Percentiles rank a stretch among this genome's conserved stretches.
phyloP scores from a whole-genome alignment of 106 monocot genomes.

The Narthecium ossifragum region DNA sequence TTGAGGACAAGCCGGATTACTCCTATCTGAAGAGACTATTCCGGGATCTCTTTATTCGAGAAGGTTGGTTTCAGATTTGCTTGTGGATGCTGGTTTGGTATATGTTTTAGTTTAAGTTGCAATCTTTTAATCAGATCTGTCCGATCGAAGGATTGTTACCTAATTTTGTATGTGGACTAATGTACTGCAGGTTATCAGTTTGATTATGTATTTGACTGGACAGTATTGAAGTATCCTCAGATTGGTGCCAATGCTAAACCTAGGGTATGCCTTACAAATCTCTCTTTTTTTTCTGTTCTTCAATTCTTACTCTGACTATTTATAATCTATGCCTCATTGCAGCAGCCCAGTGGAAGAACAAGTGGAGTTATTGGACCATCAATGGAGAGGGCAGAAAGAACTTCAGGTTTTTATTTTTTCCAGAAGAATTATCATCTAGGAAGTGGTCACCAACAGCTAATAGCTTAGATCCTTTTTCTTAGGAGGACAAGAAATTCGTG shows the following conservation, averaged over 20 bases:
- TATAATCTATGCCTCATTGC: not conserved
- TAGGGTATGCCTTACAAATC: not conserved
- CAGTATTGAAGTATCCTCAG: not conserved
- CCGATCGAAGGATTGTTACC: too few relatives aligned
- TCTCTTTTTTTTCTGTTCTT: not conserved
- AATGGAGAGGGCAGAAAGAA: not conserved
- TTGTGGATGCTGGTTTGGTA: too few relatives aligned
- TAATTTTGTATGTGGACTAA: too few relatives aligned
- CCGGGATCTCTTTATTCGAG: constrained; percentile 39
- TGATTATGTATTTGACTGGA: constrained; percentile 2
- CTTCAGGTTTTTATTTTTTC: not conserved
- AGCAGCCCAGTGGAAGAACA: constrained; percentile 2
- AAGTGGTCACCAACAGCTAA: not conserved
- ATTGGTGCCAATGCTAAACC: not conserved
- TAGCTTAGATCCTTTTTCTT: not conserved
- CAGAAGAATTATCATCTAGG: not conserved
- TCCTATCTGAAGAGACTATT: constrained; percentile 33
- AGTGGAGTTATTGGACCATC: not conserved
- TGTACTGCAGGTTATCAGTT: not conserved
- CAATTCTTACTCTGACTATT: not conserved
- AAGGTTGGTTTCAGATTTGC: too few relatives aligned
- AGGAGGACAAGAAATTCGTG: not conserved
- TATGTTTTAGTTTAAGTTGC: too few relatives aligned
- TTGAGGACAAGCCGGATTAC: constrained; percentile 85
- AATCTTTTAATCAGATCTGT: too few relatives aligned